Evolutionary conservation across 2,329 filamentous ascomycete species (phyloP).

Genomic region (Xylariaceae sp.): DNA sequence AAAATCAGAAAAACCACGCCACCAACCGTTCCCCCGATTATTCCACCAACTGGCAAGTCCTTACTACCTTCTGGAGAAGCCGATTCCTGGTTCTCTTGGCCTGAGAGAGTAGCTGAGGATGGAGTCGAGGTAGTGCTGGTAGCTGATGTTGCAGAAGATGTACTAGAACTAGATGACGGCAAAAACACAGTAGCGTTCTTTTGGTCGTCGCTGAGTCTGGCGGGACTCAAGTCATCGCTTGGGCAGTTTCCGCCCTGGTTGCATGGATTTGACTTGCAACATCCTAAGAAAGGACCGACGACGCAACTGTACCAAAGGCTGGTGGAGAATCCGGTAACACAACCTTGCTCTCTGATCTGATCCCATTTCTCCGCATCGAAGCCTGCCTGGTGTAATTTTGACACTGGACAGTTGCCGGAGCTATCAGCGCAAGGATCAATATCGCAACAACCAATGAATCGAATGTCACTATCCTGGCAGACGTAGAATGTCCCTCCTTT

Average conservation of each 20-base stretch:
- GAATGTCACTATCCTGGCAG: slow-evolving; percentile 19
- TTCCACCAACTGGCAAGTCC: slow-evolving; percentile 3
- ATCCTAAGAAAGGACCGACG: slow-evolving; percentile 28
- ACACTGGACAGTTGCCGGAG: slow-evolving; percentile 11
- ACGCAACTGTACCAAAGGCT: slow-evolving; percentile 27
- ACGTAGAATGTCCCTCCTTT: slow-evolving; percentile 26
- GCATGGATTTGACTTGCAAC: slow-evolving; percentile 28
- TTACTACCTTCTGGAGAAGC: background rate
- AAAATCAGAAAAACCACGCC: slow-evolving; percentile 11
- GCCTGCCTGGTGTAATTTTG: slow-evolving; percentile 8
- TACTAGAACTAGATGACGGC: slow-evolving; percentile 4
- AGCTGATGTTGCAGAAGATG: background rate
- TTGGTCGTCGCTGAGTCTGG: slow-evolving; percentile 12
- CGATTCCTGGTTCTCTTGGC: too few species aligned
- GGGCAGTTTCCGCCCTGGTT: slow-evolving; percentile 9
- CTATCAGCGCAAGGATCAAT: slow-evolving; percentile 23
- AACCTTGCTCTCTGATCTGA: slow-evolving; percentile 18
- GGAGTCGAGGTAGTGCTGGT: background rate
- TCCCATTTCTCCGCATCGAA: slow-evolving; percentile 16
- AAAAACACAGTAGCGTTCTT: slow-evolving; percentile 13
- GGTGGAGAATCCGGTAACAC: slow-evolving; percentile 1
- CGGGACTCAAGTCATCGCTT: slow-evolving; percentile 8
- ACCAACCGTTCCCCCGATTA: slow-evolving; percentile 19
- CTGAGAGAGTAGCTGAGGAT: background rate
- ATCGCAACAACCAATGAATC: slow-evolving; percentile 30